Conservation (phyloP, 306 rosid genomes). For the Rosa chinensis region DNA sequence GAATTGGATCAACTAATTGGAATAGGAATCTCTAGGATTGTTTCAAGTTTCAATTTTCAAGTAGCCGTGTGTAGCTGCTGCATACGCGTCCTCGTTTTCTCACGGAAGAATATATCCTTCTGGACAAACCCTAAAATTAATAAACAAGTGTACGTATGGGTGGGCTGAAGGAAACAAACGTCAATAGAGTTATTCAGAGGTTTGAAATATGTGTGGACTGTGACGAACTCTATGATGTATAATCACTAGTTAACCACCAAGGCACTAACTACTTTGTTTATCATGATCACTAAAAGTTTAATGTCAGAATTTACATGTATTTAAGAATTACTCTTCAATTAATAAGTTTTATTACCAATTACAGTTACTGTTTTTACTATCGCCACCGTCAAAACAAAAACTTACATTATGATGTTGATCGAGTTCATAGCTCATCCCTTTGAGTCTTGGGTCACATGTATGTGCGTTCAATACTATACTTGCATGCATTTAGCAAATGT, state of each 20-base stretch:
- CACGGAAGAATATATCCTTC: not conserved
- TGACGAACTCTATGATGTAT: not conserved
- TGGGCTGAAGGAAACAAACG: not conserved
- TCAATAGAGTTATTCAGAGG: not conserved
- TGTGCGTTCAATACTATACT: too few species aligned
- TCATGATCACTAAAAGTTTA: too few species aligned
- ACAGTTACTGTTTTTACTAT: too few species aligned
- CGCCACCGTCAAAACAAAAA: too few species aligned
- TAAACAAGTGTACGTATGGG: not conserved
- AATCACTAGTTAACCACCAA: not conserved
- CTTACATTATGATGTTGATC: too few species aligned
- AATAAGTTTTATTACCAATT: too few species aligned
- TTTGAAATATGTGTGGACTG: not conserved
- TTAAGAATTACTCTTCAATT: too few species aligned
- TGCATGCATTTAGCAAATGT: too few species aligned
- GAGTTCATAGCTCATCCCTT: too few species aligned
- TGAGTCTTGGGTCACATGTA: too few species aligned
- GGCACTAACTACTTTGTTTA: too few species aligned
- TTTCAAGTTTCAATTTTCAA: not conserved
- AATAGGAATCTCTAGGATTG: not conserved
- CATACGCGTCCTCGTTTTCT: slow-evolving; percentile 21
- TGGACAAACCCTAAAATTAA: not conserved
- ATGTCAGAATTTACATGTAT: too few species aligned
- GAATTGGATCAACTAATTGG: not conserved
- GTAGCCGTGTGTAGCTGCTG: not conserved